Conservation (phyloP, 768 basidiomycete genomes). For the Tulasnella sp. region DNA sequence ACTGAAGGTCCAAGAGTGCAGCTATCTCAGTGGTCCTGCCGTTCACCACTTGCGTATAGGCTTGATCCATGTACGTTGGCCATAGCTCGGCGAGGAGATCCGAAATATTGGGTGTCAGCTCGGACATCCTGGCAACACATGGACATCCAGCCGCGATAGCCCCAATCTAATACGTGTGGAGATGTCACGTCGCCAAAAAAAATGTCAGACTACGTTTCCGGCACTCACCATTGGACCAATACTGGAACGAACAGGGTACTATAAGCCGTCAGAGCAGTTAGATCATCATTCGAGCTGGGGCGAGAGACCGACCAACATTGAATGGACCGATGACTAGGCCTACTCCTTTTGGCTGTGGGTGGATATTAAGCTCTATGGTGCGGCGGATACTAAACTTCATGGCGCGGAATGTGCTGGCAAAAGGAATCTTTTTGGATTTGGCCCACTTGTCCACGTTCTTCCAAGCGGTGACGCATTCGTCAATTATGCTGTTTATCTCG, state of each 20-base stretch:
- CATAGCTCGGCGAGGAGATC: constrained; percentile 55
- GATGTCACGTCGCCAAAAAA: not conserved
- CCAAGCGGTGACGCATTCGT: constrained; percentile 44
- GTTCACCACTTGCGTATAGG: constrained; percentile 55
- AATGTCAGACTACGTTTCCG: too few species aligned
- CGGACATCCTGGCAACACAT: constrained; percentile 66
- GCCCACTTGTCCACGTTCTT: constrained; percentile 65
- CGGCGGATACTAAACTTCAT: constrained; percentile 32
- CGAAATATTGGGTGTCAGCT: constrained; percentile 46
- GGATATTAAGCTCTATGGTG: constrained; percentile 38
- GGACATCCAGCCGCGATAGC: constrained; percentile 75
- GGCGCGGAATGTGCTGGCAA: constrained; percentile 45
- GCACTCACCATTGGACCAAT: not conserved
- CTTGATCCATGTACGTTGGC: constrained; percentile 63
- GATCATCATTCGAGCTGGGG: not conserved
- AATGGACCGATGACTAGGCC: constrained; percentile 24
- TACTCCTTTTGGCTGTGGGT: constrained; percentile 55
- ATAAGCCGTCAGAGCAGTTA: not conserved
- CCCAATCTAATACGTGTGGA: constrained; percentile 28
- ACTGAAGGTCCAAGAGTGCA: constrained; percentile 62
- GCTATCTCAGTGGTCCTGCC: constrained; percentile 57
- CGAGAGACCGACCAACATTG: constrained; percentile 21
- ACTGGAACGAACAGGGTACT: not conserved
- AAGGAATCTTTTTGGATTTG: constrained; percentile 46
- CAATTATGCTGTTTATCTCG: constrained; percentile 46